Base-by-base conservation (phyloP, 257 asterid genomes). In the Leptodermis oblonga region DNA sequence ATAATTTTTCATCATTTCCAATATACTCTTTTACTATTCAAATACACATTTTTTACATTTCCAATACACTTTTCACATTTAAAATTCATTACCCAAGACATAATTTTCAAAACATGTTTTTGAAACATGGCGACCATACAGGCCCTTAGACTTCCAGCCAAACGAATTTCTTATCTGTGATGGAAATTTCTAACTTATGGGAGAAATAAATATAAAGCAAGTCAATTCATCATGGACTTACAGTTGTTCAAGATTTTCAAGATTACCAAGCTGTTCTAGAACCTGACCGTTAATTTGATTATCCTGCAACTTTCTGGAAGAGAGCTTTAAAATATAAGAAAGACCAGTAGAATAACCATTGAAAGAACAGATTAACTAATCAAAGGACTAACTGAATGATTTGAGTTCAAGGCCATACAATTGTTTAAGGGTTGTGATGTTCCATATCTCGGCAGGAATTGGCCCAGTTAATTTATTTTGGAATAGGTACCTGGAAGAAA, bases 251-350 rank as follows among this genome's bases (percentile, higher is more conserved):
- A 71, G 76, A 4, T 53, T 45, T 0, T 18, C 51, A 11, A 72
- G 76, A 25, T 53, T 37, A 26, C 71, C 71, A 12, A 72, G 46
- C 20, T 72, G 55, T 1, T 64, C 55, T 65, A 71, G 76, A 59
- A 72, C 20, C 56, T 1, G 8, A 39, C 71, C 76, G 17, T 43
- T 14, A 28, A 72, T 7, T 14, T 26, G 25, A 65, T 72, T 72
- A 20, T 28, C 36, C 0, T 14, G 3, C 71, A 72, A 7, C 3
- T 0, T 0, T 30, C 76, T 72, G 15, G 52, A 34, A 7, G 7
- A 12, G 31, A 36, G 52, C n/a, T 12, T 5, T 5, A 0, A 48
- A 6, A 36, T 58, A 6, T 46, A 30, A 18, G 8, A 67, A 20
- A 48, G 17, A 8, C 36, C 23, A 67, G 31, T 34, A 34, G 17